Conservation (phyloP, 1,139 yeast species). For the Schwanniomyces etchellsii region DNA sequence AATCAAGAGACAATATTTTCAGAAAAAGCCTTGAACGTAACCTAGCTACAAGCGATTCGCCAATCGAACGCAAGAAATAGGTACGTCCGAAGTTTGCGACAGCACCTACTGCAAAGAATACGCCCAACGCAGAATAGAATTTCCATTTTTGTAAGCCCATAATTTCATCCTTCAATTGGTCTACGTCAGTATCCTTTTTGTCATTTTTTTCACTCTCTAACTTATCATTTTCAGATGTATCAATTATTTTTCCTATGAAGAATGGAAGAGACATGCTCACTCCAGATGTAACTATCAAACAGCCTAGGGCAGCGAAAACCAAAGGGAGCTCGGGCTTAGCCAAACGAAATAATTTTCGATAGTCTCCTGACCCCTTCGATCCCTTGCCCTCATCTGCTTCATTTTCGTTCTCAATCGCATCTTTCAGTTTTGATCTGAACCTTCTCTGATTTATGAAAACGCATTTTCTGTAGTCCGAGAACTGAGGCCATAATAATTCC, state of each 20-base stretch:
- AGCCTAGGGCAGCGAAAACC: constrained; percentile 46
- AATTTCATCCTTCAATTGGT: constrained; percentile 9
- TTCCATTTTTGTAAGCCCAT: constrained; percentile 29
- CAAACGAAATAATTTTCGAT: constrained; percentile 23
- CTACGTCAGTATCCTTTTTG: constrained; percentile 35
- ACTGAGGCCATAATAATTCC: too few relatives aligned
- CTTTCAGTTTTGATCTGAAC: too few relatives aligned
- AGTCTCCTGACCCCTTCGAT: constrained; percentile 10
- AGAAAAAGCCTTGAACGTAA: constrained; percentile 72
- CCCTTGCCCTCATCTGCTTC: constrained; percentile 1
- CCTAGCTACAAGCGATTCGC: constrained; percentile 83
- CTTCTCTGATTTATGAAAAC: too few relatives aligned
- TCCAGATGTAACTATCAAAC: constrained; percentile 51
- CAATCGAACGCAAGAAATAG: constrained; percentile 65
- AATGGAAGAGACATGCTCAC: constrained; percentile 68
- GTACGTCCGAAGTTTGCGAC: constrained; percentile 77
- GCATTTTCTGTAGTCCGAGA: too few relatives aligned
- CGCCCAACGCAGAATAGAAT: constrained; percentile 32
- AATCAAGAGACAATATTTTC: constrained; percentile 77
- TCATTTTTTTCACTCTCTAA: constrained; percentile 5
- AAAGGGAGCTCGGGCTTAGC: constrained; percentile 35
- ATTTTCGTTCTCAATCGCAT: not conserved
- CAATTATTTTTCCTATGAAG: constrained; percentile 67
- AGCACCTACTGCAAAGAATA: constrained; percentile 63
- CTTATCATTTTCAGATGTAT: constrained; percentile 23